Base-by-base conservation (phyloP, 176 grass and related monocot species). In the Triticum turgidum region DNA sequence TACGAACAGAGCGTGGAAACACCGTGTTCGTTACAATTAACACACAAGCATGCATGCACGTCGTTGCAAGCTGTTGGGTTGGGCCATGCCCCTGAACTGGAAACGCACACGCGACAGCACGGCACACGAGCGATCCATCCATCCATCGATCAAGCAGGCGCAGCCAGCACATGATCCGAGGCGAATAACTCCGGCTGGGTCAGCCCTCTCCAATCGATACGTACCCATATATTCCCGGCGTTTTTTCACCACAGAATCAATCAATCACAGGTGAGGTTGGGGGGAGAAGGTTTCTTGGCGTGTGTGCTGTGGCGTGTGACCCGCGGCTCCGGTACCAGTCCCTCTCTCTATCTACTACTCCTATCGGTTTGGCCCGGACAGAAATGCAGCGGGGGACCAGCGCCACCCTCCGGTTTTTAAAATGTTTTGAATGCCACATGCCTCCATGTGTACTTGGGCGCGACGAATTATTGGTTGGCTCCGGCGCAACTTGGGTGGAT, bases 381-480 rank as follows among this genome's bases (percentile, higher is more conserved):
- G 61, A 73, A 61, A 13, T 8, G 66, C 80, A 18, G 1, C 47
- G 69, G 65, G 84, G 84, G 89, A 83, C 79, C 79, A 79, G 72
- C 20, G 1, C 35, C 69, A 37, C 17, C 82, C 37, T 13, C 51
- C 51, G 37, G 30, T 41, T 86, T 86, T 80, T 74, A 91, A 91
- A 78, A 91, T 82, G 86, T 66, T 88, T 82, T 88, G 78, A 88
- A 73, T 49, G 54, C 78, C 90, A 88, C 86, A 91, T 88, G 86
- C 72, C 9, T 56, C 86, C 86, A 88, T 82, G 86, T 82, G 90
- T 88, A 86, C 83, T 88, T 82, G 82, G 78, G 15, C 32, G 86
- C 14, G 13, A 78, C 5, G 78, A 54, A 82, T 86, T 82, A 86
- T 88, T 91, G 81, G 64, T 20, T 69, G 75, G 77, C 77, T 88